These are phyloP conservation scores for Aspergillus tamarii DNA, from an alignment of 2,329 filamentous ascomycete genomes.

Conservation along the genomic window DNA sequence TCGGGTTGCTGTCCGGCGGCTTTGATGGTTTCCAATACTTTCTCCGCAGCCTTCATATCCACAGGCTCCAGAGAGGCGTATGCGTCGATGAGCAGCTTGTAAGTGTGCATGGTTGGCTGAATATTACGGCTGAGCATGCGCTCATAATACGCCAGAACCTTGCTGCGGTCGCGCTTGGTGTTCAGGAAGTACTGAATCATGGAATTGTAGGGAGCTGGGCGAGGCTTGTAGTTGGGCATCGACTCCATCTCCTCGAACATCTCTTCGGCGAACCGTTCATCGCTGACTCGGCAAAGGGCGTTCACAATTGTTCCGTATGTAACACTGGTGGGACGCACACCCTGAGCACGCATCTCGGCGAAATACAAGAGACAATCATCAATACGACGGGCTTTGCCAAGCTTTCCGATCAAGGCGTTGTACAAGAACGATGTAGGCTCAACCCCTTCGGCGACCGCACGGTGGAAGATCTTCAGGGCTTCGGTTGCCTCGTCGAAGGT, in stretches of 20 bases:
- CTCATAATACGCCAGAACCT: conserved; percentile 93
- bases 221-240: conserved; percentile 98
- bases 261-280: conserved; percentile 96
- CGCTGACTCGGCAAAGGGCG: conserved; percentile 92
- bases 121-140: conserved; percentile 89
- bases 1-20: conserved; percentile 76
- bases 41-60: conserved; percentile 84
- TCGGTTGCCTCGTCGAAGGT: conserved; percentile 97
- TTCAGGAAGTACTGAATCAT: conserved; percentile 99
- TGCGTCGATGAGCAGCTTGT: conserved; percentile 95
- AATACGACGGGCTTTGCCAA: conserved; percentile 95
- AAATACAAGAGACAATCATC: conserved; percentile 99
- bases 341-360: conserved; percentile 90
- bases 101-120: conserved; percentile 90
- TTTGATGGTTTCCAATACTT: conserved; percentile 77
- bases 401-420: conserved; percentile 96
- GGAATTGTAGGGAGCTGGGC: conserved; percentile 96
- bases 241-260: conserved; percentile 99
- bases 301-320: conserved; percentile 99
- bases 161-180: conserved; percentile 92
- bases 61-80: conserved; percentile 92
- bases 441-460: conserved; percentile 89
- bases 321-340: conserved; percentile 93
- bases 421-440: conserved; percentile 96
- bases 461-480: conserved; percentile 95